Conservation (phyloP, 2,329 filamentous ascomycete genomes). For the Alternaria brassicae region DNA sequence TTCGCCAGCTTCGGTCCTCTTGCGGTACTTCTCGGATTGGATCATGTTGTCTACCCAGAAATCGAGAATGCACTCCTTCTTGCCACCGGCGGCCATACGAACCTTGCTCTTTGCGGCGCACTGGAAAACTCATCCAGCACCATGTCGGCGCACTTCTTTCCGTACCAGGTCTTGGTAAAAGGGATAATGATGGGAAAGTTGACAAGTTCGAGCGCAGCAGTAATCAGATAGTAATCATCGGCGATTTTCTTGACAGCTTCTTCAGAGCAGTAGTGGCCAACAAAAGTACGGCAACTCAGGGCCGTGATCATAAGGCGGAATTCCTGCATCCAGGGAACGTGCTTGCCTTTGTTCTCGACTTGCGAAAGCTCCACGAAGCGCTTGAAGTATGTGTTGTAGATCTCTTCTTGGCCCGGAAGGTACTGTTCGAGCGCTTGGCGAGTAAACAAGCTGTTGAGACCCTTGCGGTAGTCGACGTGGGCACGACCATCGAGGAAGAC, state of each 20-base stretch:
- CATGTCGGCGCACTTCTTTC: constrained; percentile 94
- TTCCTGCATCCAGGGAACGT: constrained; percentile 84
- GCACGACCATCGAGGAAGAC: constrained; percentile 95
- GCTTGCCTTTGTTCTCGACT: constrained; percentile 73
- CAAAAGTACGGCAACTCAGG: constrained; percentile 94
- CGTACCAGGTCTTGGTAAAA: constrained; percentile 95
- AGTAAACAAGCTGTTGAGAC: constrained; percentile 92
- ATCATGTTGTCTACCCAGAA: constrained; percentile 85
- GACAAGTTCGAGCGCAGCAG: constrained; percentile 92
- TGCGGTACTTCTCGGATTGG: constrained; percentile 80
- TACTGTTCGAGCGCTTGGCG: constrained; percentile 86
- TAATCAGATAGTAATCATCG: constrained; percentile 96
- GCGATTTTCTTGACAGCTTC: constrained; percentile 92
- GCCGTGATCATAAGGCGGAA: constrained; percentile 97
- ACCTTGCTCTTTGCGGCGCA: constrained; percentile 94
- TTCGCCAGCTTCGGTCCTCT: constrained; percentile 76
- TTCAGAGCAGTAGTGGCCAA: constrained; percentile 92
- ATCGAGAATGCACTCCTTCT: constrained; percentile 92
- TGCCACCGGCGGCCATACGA: constrained; percentile 86
- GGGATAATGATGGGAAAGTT: constrained; percentile 88
- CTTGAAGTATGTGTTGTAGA: constrained; percentile 87
- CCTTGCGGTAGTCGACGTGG: constrained; percentile 97
- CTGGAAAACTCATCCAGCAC: constrained; percentile 85
- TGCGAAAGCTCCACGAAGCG: constrained; percentile 76
- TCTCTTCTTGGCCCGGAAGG: constrained; percentile 89